Conservation (phyloP, 257 asterid species). For the Salvia splendens region DNA sequence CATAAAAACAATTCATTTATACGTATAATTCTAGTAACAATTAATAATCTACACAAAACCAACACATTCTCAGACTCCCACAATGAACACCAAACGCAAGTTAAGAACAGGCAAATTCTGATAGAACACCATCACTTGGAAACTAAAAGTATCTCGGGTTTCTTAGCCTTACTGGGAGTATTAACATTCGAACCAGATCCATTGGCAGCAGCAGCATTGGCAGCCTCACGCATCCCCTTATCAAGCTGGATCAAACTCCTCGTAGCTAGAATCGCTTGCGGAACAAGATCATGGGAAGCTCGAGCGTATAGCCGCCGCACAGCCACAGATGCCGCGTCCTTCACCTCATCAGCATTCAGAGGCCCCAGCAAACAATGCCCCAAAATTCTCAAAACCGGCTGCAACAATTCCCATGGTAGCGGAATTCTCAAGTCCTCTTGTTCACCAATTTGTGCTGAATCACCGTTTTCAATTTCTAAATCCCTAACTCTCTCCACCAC, state of each 20-base stretch:
- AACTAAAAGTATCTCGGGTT: constrained; percentile 91
- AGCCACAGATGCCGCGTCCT: constrained; percentile 79
- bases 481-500: constrained; percentile 37
- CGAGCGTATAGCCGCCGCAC: constrained; percentile 78
- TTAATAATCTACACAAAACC: constrained; percentile 39
- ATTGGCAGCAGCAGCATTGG: constrained; percentile 45
- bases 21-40: constrained; percentile 28
- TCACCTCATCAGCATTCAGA: constrained; percentile 64
- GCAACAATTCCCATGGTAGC: constrained; percentile 89
- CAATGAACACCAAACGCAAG: constrained; percentile 31
- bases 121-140: constrained; percentile 61
- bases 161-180: constrained; percentile 95
- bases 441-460: constrained; percentile 23
- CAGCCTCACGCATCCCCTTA: constrained; percentile 69
- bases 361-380: constrained; percentile 98
- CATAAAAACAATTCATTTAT: constrained; percentile 34
- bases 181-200: constrained; percentile 63
- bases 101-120: constrained; percentile 22
- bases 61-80: constrained; percentile 27
- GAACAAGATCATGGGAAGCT: constrained; percentile 85
- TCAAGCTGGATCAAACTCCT: constrained; percentile 90
- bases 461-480: constrained; percentile 38
- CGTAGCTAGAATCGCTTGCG: constrained; percentile 89
- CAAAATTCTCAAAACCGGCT: constrained; percentile 81
- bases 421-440: constrained; percentile 68